phyloP scores from a whole-genome alignment of 768 basidiomycete species.

The Boletus insuetus region DNA sequence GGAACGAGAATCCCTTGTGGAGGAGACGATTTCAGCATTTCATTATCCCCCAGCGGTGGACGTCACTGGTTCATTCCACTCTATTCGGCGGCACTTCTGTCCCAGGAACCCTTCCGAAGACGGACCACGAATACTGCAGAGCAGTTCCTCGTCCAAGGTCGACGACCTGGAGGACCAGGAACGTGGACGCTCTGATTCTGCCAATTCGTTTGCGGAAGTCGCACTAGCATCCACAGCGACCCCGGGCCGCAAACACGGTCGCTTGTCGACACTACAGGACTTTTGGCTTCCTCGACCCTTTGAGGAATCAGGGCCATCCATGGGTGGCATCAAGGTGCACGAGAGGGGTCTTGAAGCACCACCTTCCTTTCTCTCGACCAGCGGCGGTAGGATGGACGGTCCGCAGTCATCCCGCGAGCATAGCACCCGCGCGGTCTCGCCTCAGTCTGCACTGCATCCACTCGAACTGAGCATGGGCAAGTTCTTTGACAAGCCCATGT shows the following conservation, averaged over 20 bases:
- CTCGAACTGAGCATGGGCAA: constrained; percentile 2
- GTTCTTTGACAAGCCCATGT: constrained; percentile 11
- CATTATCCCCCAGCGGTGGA: background rate
- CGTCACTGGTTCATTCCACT: background rate
- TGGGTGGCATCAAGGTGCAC: constrained; percentile 7
- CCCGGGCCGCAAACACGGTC: background rate
- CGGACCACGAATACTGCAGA: constrained; percentile 1
- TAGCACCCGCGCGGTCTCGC: background rate
- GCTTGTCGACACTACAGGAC: constrained; percentile 17
- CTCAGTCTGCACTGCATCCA: background rate
- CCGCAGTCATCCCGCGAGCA: background rate
- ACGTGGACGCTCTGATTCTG: constrained; percentile 9
- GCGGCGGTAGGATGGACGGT: background rate
- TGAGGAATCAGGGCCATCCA: constrained; percentile 5
- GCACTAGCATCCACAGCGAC: constrained; percentile 10
- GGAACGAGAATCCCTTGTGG: background rate
- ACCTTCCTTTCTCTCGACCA: constrained; percentile 4
- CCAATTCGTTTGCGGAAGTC: constrained; percentile 16
- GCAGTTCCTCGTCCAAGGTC: background rate
- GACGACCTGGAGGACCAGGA: background rate
- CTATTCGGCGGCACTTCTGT: constrained; percentile 1
- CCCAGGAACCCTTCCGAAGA: background rate
- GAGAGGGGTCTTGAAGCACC: constrained; percentile 16
- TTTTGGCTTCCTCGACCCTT: constrained; percentile 20
- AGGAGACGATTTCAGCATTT: constrained; percentile 1